Conservation (phyloP, 257 asterid species). For the Solanum clarkiae region DNA sequence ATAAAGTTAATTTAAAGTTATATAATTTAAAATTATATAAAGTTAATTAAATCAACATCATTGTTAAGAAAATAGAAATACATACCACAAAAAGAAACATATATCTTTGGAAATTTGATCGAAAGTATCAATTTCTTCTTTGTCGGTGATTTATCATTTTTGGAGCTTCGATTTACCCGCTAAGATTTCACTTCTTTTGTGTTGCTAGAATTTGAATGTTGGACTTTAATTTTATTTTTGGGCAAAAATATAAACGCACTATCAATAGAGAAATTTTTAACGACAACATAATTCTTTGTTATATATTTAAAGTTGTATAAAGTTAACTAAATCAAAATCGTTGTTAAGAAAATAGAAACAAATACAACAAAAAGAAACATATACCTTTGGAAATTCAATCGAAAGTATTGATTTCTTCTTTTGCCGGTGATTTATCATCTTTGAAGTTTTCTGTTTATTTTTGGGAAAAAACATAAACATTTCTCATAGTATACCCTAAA, state of each 20-base stretch:
- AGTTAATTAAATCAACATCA: background rate
- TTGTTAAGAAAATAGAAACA: background rate
- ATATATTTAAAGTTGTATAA: background rate
- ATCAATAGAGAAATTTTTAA: too few relatives aligned
- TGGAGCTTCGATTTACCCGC: background rate
- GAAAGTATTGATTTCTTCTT: background rate
- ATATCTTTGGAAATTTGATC: background rate
- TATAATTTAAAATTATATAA: background rate
- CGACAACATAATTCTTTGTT: background rate
- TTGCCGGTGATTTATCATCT: background rate
- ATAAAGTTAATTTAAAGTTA: background rate
- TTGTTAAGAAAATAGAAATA: background rate
- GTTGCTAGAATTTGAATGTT: background rate
- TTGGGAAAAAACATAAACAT: background rate
- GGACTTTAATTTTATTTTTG: background rate
- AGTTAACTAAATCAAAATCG: background rate
- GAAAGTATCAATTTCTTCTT: background rate
- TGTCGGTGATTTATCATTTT: background rate
- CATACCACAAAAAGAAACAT: background rate
- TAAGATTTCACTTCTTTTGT: background rate
- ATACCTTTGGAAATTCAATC: background rate
- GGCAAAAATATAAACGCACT: too few relatives aligned
- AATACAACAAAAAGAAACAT: background rate
- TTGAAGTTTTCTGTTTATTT: background rate
- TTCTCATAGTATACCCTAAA: background rate